A percentile compares a stretch with the other conserved stretches of the same genome.
Conservation (phyloP, 2,329 filamentous ascomycete species). For the Coniochaeta pulveracea region DNA sequence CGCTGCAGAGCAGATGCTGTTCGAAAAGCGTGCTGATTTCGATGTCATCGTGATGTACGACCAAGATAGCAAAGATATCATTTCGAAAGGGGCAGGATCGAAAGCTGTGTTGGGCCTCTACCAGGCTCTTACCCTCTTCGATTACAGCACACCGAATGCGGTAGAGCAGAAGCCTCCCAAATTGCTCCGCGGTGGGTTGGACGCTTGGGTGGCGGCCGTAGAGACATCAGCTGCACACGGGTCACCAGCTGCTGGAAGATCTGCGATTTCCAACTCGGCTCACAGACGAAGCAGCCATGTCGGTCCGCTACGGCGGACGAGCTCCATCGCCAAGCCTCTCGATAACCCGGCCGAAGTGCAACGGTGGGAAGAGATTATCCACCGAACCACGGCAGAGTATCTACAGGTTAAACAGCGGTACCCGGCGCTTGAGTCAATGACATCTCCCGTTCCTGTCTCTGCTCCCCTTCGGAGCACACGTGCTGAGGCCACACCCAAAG, state of each 20-base stretch:
- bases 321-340: conserved; percentile 53
- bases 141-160: conserved; percentile 39
- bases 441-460: too few species aligned
- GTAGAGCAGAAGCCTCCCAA: conserved; percentile 50
- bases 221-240: not conserved
- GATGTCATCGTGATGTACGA: conserved; percentile 91
- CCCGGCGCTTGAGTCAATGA: too few species aligned
- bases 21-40: conserved; percentile 61
- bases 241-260: conserved; percentile 5
- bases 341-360: conserved; percentile 66
- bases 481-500: too few species aligned
- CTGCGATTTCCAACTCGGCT: too few species aligned
- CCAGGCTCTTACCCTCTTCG: conserved; percentile 74
- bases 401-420: too few species aligned
- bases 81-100: too few species aligned
- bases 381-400: too few species aligned
- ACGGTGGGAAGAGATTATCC: conserved; percentile 71
- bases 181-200: conserved; percentile 69
- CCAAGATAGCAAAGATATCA: conserved; percentile 48
- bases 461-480: too few species aligned
- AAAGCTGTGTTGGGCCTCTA: conserved; percentile 58
- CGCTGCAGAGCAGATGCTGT: conserved; percentile 62
- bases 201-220: conserved; percentile 80
- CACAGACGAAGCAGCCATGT: too few species aligned
- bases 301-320: too few species aligned